Evolutionary conservation across 257 asterid species (phyloP).

Genomic region (Salvia hispanica): DNA sequence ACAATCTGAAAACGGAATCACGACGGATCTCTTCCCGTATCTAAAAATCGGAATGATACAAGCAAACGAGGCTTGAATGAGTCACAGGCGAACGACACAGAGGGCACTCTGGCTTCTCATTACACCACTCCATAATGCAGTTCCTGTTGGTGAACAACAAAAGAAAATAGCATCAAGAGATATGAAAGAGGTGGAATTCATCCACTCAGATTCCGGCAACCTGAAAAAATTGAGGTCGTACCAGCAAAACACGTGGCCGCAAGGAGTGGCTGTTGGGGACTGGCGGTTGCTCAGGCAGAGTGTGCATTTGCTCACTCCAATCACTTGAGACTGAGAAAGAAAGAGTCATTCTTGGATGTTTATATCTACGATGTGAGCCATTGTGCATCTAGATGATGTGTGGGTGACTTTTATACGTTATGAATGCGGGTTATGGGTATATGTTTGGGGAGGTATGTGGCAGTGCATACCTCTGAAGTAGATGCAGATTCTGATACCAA

Average conservation of each 20-base stretch:
- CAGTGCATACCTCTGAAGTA: constrained; percentile 66
- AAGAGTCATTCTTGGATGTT: not conserved
- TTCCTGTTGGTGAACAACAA: constrained; percentile 52
- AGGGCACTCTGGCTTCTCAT: constrained; percentile 98
- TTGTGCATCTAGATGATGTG: too few species aligned
- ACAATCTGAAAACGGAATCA: not conserved
- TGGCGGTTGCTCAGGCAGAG: constrained; percentile 95
- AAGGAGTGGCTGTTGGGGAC: constrained; percentile 91
- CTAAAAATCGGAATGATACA: constrained; percentile 88
- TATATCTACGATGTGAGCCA: not conserved
- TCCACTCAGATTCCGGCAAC: not conserved
- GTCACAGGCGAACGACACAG: constrained; percentile 89
- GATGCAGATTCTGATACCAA: constrained; percentile 60
- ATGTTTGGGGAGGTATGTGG: not conserved
- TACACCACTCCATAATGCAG: constrained; percentile 99
- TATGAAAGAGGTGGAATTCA: not conserved
- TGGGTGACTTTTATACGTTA: too few species aligned
- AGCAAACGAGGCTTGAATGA: constrained; percentile 82
- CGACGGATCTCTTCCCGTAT: not conserved
- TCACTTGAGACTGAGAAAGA: constrained; percentile 57
- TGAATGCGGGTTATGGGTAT: not conserved
- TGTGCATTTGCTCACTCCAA: constrained; percentile 82
- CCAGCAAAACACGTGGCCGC: constrained; percentile 99
- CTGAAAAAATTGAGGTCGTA: constrained; percentile 35
- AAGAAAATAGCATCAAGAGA: constrained; percentile 1